Evolutionary conservation across 1,284 basidiomycete genomes (phyloP).

Genomic region (Moesziomyces parantarcticus): DNA sequence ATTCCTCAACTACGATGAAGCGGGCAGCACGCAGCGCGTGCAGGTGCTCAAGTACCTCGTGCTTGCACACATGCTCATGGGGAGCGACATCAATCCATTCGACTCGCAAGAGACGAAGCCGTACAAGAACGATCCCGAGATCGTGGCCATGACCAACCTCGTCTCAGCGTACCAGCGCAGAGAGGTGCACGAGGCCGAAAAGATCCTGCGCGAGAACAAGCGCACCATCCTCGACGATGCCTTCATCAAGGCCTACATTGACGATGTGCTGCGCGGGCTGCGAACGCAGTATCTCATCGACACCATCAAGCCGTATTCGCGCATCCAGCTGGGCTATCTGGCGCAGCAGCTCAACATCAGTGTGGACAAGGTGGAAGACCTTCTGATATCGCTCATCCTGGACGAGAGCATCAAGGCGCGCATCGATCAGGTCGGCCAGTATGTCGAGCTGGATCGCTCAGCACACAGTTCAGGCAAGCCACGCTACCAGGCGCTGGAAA

Average conservation of each 20-base stretch:
- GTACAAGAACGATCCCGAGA: slow-evolving; percentile 96
- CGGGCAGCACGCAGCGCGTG: slow-evolving; percentile 93
- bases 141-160: slow-evolving; percentile 96
- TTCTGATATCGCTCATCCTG: slow-evolving; percentile 90
- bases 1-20: slow-evolving; percentile 98
- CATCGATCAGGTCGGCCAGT: slow-evolving; percentile 94
- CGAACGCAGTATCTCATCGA: slow-evolving; percentile 97
- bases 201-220: slow-evolving; percentile 89
- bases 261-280: slow-evolving; percentile 89
- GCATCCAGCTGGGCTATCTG: slow-evolving; percentile 79
- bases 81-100: slow-evolving; percentile 98
- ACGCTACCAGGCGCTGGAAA: slow-evolving; percentile 82
- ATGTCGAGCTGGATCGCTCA: slow-evolving; percentile 81
- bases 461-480: slow-evolving; percentile 80
- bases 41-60: slow-evolving; percentile 99
- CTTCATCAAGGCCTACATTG: slow-evolving; percentile 93
- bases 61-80: slow-evolving; percentile 96
- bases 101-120: slow-evolving; percentile 99
- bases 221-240: slow-evolving; percentile 93
- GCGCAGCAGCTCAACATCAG: slow-evolving; percentile 89
- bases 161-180: slow-evolving; percentile 95
- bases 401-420: slow-evolving; percentile 93
- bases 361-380: slow-evolving; percentile 86
- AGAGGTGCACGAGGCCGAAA: slow-evolving; percentile 95
- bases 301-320: slow-evolving; percentile 94